Percentiles rank a stretch among this genome's conserved stretches.
phyloP scores from a whole-genome alignment of 1,139 yeast genomes.

The Debaryomyces subglobosus region DNA sequence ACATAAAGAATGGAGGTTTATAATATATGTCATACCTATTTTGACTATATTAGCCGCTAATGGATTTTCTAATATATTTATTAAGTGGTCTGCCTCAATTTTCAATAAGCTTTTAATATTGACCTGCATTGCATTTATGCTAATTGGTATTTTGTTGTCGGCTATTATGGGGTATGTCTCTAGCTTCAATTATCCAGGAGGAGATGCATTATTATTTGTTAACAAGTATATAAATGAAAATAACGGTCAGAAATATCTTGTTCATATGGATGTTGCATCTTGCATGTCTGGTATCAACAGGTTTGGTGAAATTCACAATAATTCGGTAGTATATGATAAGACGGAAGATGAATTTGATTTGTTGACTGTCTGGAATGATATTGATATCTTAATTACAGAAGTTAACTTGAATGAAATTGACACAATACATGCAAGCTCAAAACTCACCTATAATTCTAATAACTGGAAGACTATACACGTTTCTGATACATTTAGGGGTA shows the following conservation, averaged over 20 bases:
- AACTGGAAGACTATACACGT: conserved; percentile 33
- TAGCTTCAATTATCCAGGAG: conserved; percentile 87
- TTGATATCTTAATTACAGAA: conserved; percentile 65
- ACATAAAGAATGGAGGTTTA: conserved; percentile 94
- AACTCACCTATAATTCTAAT: conserved; percentile 12
- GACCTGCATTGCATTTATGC: conserved; percentile 30
- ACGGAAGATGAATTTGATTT: conserved; percentile 56
- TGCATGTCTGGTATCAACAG: conserved; percentile 88
- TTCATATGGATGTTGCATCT: conserved; percentile 79
- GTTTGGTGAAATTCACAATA: conserved; percentile 61
- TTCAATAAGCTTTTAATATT: conserved; percentile 32
- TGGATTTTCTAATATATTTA: conserved; percentile 53
- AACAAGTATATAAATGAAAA: conserved; percentile 45
- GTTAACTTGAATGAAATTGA: conserved; percentile 15
- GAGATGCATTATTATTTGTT: conserved; percentile 62
- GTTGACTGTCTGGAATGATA: conserved; percentile 49
- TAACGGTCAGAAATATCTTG: conserved; percentile 22
- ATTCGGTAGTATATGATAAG: conserved; percentile 61
- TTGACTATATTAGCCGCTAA: conserved; percentile 66
- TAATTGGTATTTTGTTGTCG: conserved; percentile 45
- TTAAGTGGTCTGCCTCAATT: conserved; percentile 31
- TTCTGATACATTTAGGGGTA: conserved; percentile 25
- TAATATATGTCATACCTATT: conserved; percentile 74
- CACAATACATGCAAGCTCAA: conserved; percentile 7
- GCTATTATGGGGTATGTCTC: conserved; percentile 62